Evolutionary conservation across 148 eudicot species (phyloP), one percentile per base, ranked within the genome.

Genomic region (Camellia japonica): DNA sequence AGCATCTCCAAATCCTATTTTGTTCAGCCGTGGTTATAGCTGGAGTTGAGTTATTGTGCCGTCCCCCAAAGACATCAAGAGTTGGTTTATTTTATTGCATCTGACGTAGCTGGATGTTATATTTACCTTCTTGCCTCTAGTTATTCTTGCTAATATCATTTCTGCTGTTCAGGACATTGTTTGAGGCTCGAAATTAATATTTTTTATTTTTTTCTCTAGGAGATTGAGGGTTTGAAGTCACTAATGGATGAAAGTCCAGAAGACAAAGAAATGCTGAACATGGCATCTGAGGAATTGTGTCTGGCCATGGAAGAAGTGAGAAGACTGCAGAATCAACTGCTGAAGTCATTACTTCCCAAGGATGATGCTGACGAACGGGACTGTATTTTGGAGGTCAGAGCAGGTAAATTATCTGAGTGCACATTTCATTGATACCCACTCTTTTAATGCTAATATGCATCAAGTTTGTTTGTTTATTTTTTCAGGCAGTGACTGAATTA

Each of bases 301-400:
- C 87, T 83, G 75, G 93, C 86, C 20, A 15, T 79, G 38, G 90
- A 83, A 83, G 91, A 90, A 80, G 94, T 92, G 89, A 89, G 85
- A 78, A 85, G 79, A 23, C 69, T 92, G 80, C 93, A 89, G 74
- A 68, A 74, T 80, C 81, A 75, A 64, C 87, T 94, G 73, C 83
- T 94, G 64, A 92, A 87, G 79, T 83, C 86, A 60, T 82, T 94
- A 87, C 91, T 94, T 62, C 94, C 97, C 38, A 94, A 88, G 90
- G 98, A 94, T 86, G 97, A 94, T 81, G 97, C 94, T 47, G 98
- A 94, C 84, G 97, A 89, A 69, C 89, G 97, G 75, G 98, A 85
- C 71, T 90, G 97, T 86, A 92, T 94, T 79, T 85, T 94, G 86
- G 98, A 94, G 89, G 98, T 94, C 52, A 87, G 98, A 84, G 98